Evolutionary conservation across 2,329 filamentous ascomycete species (phyloP).

Genomic region (Calonectria crousiana): DNA sequence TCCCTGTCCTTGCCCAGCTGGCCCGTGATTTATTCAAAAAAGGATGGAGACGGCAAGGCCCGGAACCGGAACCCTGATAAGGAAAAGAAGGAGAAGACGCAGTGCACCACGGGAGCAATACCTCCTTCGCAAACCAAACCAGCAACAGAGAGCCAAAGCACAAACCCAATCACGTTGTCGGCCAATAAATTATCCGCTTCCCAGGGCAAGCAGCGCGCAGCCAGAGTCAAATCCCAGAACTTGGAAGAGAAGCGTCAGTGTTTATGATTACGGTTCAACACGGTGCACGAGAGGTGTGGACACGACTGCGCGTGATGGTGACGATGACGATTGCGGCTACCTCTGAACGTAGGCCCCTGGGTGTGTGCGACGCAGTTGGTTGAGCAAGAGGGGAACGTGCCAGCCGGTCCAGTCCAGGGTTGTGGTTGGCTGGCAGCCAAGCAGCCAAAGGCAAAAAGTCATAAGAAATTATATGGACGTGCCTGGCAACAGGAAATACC

Average conservation of each 20-base stretch:
- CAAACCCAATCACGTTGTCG: neutral
- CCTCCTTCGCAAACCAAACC: neutral
- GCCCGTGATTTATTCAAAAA: slow-evolving; percentile 35
- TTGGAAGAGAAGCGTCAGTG: neutral
- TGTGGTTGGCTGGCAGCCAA: slow-evolving; percentile 1
- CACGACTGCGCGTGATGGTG: slow-evolving; percentile 34
- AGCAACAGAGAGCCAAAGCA: neutral
- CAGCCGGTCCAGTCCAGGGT: neutral
- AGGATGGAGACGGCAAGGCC: slow-evolving; percentile 21
- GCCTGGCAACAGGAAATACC: neutral
- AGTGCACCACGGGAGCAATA: neutral
- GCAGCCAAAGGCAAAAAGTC: neutral
- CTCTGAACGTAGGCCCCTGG: neutral
- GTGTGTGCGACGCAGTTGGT: slow-evolving; percentile 5
- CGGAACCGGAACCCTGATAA: slow-evolving; percentile 15
- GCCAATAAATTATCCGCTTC: neutral
- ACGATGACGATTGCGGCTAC: slow-evolving; percentile 33
- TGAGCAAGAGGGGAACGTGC: slow-evolving; percentile 18
- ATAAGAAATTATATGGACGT: neutral
- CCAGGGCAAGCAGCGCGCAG: neutral
- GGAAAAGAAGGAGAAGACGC: neutral
- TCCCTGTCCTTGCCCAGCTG: slow-evolving; percentile 18
- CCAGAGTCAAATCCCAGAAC: neutral
- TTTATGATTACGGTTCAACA: slow-evolving; percentile 4
- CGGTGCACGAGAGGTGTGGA: neutral